A percentile compares a stretch with the other conserved stretches of the same genome.
Conservation (phyloP, 2,329 filamentous ascomycete genomes). For the Sclerotinia minor region DNA sequence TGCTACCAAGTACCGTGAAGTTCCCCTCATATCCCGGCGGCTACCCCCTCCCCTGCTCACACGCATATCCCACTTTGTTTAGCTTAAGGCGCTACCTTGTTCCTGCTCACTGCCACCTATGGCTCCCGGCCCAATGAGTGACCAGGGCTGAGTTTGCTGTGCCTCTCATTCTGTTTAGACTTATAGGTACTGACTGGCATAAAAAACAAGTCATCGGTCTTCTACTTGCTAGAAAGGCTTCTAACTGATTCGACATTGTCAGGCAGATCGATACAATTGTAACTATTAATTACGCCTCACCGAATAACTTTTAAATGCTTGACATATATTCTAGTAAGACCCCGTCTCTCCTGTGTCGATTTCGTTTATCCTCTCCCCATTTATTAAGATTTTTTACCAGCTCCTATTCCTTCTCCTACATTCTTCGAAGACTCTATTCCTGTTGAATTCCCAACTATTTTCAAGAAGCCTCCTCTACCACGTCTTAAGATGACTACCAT, state of each 20-base stretch:
- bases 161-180: slow-evolving; percentile 32
- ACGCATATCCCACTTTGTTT: slow-evolving; percentile 25
- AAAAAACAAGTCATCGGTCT: slow-evolving; percentile 23
- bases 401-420: slow-evolving; percentile 11
- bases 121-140: slow-evolving; percentile 24
- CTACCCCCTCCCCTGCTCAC: slow-evolving; percentile 19
- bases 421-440: slow-evolving; percentile 6
- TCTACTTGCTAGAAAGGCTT: slow-evolving; percentile 29
- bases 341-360: background rate
- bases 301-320: slow-evolving; percentile 22
- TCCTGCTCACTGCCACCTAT: slow-evolving; percentile 32
- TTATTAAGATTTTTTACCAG: slow-evolving; percentile 8
- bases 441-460: slow-evolving; percentile 19
- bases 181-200: slow-evolving; percentile 31
- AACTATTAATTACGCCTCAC: slow-evolving; percentile 29
- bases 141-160: slow-evolving; percentile 34
- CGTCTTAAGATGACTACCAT: slow-evolving; percentile 20
- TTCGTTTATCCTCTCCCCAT: background rate
- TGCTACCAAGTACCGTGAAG: slow-evolving; percentile 18
- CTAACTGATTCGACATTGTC: slow-evolving; percentile 23
- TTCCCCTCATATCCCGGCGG: slow-evolving; percentile 23
- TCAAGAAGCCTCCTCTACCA: slow-evolving; percentile 21
- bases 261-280: slow-evolving; percentile 26
- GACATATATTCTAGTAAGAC: slow-evolving; percentile 15
- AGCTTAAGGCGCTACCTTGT: slow-evolving; percentile 16